Conservation (phyloP, 2,329 filamentous ascomycete species). For the Fusarium camptoceras region DNA sequence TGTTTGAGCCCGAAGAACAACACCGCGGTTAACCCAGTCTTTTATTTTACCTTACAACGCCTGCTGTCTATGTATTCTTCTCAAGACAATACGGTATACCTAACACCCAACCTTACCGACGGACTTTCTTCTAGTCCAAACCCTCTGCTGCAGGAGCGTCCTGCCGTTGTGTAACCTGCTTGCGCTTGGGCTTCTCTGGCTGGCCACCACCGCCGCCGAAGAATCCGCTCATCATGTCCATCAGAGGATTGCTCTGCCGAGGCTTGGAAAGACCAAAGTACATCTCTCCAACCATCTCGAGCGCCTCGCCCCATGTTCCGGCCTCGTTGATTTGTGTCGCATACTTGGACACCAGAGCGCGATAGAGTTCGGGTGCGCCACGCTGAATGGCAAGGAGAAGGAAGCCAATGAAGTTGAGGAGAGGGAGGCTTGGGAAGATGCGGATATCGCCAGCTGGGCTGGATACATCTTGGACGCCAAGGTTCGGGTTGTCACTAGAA, state of each 20-base stretch:
- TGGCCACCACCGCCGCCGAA: conserved; percentile 76
- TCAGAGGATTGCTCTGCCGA: conserved; percentile 88
- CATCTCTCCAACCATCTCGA: conserved; percentile 92
- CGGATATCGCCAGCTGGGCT: conserved; percentile 78
- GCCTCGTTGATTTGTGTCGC: conserved; percentile 80
- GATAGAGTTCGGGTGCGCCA: conserved; percentile 81
- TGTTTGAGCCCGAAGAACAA: conserved; percentile 80
- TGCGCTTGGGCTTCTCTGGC: conserved; percentile 51
- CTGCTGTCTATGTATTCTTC: conserved; percentile 44
- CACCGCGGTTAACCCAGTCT: conserved; percentile 50
- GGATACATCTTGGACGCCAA: conserved; percentile 85
- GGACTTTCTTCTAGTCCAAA: conserved; percentile 60
- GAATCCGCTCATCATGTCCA: conserved; percentile 98
- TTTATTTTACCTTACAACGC: conserved; percentile 45
- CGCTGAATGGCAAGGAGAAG: conserved; percentile 86
- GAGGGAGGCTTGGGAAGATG: conserved; percentile 90
- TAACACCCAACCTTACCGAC: conserved; percentile 7
- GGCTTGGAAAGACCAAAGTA: conserved; percentile 95
- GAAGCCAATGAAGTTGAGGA: conserved; percentile 93
- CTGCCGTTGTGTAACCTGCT: conserved; percentile 58
- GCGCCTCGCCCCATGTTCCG: conserved; percentile 80
- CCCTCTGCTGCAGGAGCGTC: conserved; percentile 68
- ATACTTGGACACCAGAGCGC: conserved; percentile 86
- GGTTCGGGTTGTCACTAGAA: conserved; percentile 57
- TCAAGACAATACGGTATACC: conserved; percentile 44